These are phyloP conservation scores for Lanmaoa pseudosensibilis DNA, from an alignment of 768 basidiomycete species.

Conservation along the genomic window DNA sequence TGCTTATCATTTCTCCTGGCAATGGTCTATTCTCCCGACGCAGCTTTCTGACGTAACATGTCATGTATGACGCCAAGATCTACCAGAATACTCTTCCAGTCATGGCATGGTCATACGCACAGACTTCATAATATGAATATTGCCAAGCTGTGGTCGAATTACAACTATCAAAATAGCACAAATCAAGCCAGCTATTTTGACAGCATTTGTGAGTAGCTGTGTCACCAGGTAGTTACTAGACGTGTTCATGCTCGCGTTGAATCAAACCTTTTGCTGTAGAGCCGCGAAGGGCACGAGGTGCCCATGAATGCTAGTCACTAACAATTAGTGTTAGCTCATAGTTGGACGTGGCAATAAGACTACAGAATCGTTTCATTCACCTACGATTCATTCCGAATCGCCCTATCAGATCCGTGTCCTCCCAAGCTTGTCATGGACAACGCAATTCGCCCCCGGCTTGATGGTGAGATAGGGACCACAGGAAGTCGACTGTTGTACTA, in stretches of 20 bases:
- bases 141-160: constrained; percentile 14
- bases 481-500: background rate
- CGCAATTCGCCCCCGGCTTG: background rate
- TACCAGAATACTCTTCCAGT: background rate
- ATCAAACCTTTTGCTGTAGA: background rate
- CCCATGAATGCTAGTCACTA: background rate
- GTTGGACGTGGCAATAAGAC: background rate
- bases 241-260: background rate
- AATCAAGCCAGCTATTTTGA: background rate
- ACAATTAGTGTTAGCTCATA: background rate
- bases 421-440: background rate
- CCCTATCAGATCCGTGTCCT: background rate
- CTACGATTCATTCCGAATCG: background rate
- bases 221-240: background rate
- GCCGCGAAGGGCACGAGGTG: background rate
- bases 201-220: constrained; percentile 11
- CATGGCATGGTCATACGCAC: background rate
- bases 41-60: background rate
- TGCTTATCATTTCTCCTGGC: background rate
- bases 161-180: background rate
- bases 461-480: background rate
- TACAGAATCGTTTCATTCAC: background rate
- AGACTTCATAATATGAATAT: background rate
- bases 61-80: background rate
- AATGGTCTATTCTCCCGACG: background rate